A percentile compares a stretch with the other conserved stretches of the same genome.
phyloP scores from a whole-genome alignment of 192 early-diverging fungal species.

The Coemansia sp. region DNA sequence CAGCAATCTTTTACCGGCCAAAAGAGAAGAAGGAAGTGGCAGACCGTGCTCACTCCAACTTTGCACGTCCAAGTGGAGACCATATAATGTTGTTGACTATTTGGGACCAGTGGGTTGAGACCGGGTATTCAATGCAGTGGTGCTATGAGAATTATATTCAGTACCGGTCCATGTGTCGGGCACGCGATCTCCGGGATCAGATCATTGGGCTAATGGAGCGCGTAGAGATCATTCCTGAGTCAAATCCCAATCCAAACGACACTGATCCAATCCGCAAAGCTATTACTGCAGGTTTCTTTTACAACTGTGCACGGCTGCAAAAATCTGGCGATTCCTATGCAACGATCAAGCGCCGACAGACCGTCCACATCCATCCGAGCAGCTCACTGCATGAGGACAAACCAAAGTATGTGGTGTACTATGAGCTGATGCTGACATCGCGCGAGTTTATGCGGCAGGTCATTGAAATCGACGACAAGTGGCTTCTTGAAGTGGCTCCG shows the following conservation, averaged over 20 bases:
- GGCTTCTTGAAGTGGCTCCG: conserved; percentile 79
- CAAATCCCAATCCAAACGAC: conserved; percentile 82
- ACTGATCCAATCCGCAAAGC: conserved; percentile 89
- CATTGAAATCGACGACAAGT: conserved; percentile 85
- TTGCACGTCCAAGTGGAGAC: conserved; percentile 91
- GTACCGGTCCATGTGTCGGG: conserved; percentile 83
- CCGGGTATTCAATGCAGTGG: conserved; percentile 91
- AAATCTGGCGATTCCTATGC: conserved; percentile 88
- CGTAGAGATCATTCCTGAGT: conserved; percentile 77
- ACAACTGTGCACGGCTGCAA: conserved; percentile 82
- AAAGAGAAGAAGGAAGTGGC: conserved; percentile 93
- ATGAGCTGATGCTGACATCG: conserved; percentile 88
- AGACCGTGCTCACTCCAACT: conserved; percentile 86
- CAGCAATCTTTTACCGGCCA: conserved; percentile 75
- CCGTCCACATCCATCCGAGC: conserved; percentile 90
- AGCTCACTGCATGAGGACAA: conserved; percentile 75
- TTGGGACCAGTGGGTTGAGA: conserved; percentile 89
- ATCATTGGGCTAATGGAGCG: conserved; percentile 88
- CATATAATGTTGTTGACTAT: conserved; percentile 88
- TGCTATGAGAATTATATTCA: conserved; percentile 98
- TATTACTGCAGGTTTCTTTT: conserved; percentile 93
- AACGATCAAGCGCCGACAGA: conserved; percentile 86
- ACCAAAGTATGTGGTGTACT: conserved; percentile 87
- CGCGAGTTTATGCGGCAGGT: conserved; percentile 96
- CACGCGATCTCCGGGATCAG: conserved; percentile 91